phyloP scores from a whole-genome alignment of 306 rosid genomes.

The Trifolium dubium region DNA sequence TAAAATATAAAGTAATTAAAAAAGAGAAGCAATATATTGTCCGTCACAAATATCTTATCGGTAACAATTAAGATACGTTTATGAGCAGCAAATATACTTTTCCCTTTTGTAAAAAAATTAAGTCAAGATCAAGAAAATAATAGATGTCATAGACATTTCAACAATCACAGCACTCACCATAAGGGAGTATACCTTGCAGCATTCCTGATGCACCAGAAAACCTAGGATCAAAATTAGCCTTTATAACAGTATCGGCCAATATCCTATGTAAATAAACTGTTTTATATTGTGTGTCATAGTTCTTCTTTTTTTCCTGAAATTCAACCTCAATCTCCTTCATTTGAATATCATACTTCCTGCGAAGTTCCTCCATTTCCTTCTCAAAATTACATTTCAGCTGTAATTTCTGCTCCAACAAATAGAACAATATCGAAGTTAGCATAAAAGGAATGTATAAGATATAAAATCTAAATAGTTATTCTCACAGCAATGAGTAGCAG shows the following conservation, averaged over 20 bases:
- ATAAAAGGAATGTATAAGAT: conserved; percentile 8
- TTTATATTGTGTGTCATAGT: conserved; percentile 48
- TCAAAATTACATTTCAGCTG: conserved; percentile 57
- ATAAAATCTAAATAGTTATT: conserved; percentile 12
- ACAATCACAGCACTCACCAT: conserved; percentile 8
- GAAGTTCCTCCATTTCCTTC: conserved; percentile 70
- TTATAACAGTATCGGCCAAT: conserved; percentile 67
- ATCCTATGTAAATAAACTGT: conserved; percentile 53
- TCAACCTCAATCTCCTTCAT: conserved; percentile 54
- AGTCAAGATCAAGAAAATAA: conserved; percentile 14
- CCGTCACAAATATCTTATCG: conserved; percentile 6
- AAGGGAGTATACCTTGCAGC: conserved; percentile 60
- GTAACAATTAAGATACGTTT: conserved; percentile 4
- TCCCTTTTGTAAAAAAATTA: conserved; percentile 32
- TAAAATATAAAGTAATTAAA: not conserved
- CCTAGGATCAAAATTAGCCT: conserved; percentile 56
- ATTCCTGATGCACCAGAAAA: conserved; percentile 46
- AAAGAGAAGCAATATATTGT: not conserved
- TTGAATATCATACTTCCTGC: conserved; percentile 58
- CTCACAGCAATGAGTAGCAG: conserved; percentile 20
- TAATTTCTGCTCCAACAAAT: conserved; percentile 62
- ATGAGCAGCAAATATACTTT: conserved; percentile 32
- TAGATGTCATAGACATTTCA: conserved; percentile 27
- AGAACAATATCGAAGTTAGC: conserved; percentile 25
- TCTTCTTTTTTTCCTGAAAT: conserved; percentile 47